Conservation (phyloP, 805 yeast species). For the Kockiozyma suomiensis region DNA sequence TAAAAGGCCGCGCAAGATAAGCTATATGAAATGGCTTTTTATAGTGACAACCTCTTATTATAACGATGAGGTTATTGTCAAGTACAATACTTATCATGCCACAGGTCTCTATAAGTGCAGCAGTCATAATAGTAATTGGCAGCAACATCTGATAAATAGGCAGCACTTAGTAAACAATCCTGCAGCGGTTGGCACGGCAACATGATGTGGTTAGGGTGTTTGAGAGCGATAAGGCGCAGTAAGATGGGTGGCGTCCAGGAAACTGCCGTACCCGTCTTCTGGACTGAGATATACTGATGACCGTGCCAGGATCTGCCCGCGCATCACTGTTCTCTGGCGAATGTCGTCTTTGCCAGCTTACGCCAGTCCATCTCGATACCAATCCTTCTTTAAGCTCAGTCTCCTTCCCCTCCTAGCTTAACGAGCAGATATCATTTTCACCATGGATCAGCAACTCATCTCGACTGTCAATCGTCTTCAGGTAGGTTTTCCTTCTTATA, state of each 20-base stretch:
- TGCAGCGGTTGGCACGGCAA: constrained; percentile 18
- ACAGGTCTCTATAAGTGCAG: too few relatives aligned
- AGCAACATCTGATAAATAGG: too few relatives aligned
- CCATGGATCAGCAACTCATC: constrained; percentile 39
- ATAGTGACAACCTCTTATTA: too few relatives aligned
- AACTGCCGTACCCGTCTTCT: background rate
- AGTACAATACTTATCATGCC: too few relatives aligned
- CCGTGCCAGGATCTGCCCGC: constrained; percentile 9
- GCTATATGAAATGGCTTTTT: too few relatives aligned
- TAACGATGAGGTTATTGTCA: too few relatives aligned
- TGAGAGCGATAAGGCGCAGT: constrained; percentile 17
- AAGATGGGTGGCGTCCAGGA: constrained; percentile 7
- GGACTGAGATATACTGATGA: background rate
- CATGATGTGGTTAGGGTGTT: constrained; percentile 8
- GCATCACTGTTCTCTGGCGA: background rate
- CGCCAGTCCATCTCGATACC: constrained; percentile 2
- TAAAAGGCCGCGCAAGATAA: too few relatives aligned
- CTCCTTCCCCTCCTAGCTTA: background rate
- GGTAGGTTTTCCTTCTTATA: constrained; percentile 23
- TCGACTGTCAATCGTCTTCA: constrained; percentile 38
- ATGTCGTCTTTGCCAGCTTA: background rate
- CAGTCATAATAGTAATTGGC: too few relatives aligned
- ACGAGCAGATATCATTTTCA: background rate
- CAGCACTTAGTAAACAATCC: constrained; percentile 2
- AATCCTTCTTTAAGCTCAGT: background rate